Conservation (phyloP, 768 basidiomycete species). For the Cystobasidium ongulense region DNA sequence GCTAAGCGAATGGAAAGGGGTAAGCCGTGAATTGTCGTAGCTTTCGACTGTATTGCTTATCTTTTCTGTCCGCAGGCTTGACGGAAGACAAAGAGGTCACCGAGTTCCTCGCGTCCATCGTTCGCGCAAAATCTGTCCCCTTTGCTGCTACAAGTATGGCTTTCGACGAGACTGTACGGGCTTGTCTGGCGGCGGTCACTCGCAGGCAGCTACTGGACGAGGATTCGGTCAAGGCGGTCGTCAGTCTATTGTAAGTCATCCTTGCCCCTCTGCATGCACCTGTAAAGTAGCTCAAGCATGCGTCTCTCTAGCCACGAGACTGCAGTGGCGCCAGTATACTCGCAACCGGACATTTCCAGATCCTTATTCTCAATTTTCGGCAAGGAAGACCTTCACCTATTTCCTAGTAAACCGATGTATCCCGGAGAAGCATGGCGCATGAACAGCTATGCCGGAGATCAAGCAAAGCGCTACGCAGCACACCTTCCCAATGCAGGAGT, state of each 20-base stretch:
- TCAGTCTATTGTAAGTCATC: constrained; percentile 1
- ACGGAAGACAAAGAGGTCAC: constrained; percentile 28
- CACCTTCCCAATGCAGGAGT: constrained; percentile 1
- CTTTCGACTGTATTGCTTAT: background rate
- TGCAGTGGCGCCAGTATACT: background rate
- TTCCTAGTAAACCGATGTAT: constrained; percentile 1
- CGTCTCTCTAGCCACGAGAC: background rate
- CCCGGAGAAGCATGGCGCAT: constrained; percentile 24
- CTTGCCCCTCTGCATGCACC: background rate
- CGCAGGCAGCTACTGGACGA: background rate
- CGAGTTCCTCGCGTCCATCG: background rate
- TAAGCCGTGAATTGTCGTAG: constrained; percentile 30
- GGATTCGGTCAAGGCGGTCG: background rate
- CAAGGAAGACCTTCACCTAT: background rate
- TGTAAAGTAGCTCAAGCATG: background rate
- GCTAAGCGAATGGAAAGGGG: constrained; percentile 52
- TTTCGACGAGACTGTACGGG: background rate
- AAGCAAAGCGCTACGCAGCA: constrained; percentile 12
- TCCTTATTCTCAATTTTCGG: background rate
- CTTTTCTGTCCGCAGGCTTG: background rate
- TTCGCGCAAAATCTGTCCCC: background rate
- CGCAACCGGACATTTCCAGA: background rate
- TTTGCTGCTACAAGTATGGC: background rate
- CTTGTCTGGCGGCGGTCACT: background rate
- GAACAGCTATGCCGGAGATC: constrained; percentile 23